Percentiles rank a stretch among this genome's conserved stretches.
These are phyloP conservation scores for Schizopora paradoxa DNA, from an alignment of 1,284 basidiomycete species.

Conservation along the genomic window DNA sequence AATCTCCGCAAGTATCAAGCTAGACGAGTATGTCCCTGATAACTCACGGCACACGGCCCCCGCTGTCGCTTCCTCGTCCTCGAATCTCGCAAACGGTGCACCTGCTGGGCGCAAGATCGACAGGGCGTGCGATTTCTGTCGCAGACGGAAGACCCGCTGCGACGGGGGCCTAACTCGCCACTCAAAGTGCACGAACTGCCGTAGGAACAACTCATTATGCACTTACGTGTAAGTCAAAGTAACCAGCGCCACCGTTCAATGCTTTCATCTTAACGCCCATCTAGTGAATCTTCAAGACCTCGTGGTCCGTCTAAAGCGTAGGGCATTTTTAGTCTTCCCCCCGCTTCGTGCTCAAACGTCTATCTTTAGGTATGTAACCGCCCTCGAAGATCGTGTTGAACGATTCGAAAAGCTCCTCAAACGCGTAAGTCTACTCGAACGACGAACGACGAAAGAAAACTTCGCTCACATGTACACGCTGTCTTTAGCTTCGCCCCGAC, in stretches of 20 bases:
- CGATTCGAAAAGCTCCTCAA: conserved; percentile 65
- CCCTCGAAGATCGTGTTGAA: conserved; percentile 71
- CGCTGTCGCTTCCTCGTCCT: background rate
- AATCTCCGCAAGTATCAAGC: too few species aligned
- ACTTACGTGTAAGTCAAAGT: conserved; percentile 59
- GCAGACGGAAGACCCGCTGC: conserved; percentile 63
- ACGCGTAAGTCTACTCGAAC: conserved; percentile 42
- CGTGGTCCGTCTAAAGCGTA: conserved; percentile 83
- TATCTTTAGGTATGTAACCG: conserved; percentile 59
- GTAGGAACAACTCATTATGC: conserved; percentile 56
- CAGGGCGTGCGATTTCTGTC: conserved; percentile 67
- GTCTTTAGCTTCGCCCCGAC: conserved; percentile 60
- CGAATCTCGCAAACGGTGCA: conserved; percentile 1
- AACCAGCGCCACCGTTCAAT: too few species aligned
- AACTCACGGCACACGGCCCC: too few species aligned
- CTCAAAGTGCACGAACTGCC: conserved; percentile 69
- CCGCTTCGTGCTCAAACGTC: conserved; percentile 13
- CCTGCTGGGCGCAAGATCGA: conserved; percentile 50
- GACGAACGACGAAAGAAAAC: conserved; percentile 9
- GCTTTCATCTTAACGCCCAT: conserved; percentile 11
- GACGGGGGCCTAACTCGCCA: conserved; percentile 58
- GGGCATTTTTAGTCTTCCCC: conserved; percentile 24
- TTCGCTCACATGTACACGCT: conserved; percentile 14
- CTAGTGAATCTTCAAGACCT: conserved; percentile 73
- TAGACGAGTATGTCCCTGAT: conserved; percentile 15